These are phyloP conservation scores for Ulota crispa DNA, from an alignment of 225 moss, liverwort and hornwort genomes.

Conservation along the genomic window DNA sequence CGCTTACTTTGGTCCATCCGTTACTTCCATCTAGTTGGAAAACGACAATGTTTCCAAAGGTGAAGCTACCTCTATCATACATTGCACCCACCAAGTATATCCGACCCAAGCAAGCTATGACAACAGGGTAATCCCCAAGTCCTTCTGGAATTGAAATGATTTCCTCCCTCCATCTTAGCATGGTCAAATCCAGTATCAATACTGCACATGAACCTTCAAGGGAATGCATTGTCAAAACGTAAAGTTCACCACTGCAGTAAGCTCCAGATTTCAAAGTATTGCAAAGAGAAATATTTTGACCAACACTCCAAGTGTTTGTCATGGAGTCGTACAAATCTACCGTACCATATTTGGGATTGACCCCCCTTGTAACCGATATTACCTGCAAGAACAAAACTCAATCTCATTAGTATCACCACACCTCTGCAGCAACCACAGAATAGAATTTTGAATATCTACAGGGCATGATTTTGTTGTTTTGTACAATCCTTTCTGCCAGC, in stretches of 20 bases:
- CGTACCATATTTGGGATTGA: conserved; percentile 16
- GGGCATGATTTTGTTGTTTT: neutral
- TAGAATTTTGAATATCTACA: neutral
- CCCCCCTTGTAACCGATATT: conserved; percentile 13
- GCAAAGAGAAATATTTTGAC: conserved; percentile 6
- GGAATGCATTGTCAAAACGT: conserved; percentile 16
- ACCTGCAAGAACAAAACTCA: conserved; percentile 25
- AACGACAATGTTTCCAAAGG: conserved; percentile 17
- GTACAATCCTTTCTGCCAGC: neutral
- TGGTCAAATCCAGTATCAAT: conserved; percentile 25
- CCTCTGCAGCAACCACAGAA: neutral
- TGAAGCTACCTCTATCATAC: conserved; percentile 11
- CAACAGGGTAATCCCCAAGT: conserved; percentile 16
- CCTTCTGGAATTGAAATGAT: conserved; percentile 22
- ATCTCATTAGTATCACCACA: neutral
- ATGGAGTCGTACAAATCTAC: conserved; percentile 38
- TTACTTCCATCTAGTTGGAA: conserved; percentile 32
- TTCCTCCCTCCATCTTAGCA: conserved; percentile 33
- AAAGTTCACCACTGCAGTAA: conserved; percentile 30
- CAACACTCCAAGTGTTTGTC: conserved; percentile 27
- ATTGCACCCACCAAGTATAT: conserved; percentile 41
- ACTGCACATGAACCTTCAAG: conserved; percentile 13
- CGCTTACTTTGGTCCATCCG: conserved; percentile 40
- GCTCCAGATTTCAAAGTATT: conserved; percentile 26
- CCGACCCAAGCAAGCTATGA: conserved; percentile 30